Conservation (phyloP, 371 early-diverging fungal genomes). For the Lichtheimia ornata region DNA sequence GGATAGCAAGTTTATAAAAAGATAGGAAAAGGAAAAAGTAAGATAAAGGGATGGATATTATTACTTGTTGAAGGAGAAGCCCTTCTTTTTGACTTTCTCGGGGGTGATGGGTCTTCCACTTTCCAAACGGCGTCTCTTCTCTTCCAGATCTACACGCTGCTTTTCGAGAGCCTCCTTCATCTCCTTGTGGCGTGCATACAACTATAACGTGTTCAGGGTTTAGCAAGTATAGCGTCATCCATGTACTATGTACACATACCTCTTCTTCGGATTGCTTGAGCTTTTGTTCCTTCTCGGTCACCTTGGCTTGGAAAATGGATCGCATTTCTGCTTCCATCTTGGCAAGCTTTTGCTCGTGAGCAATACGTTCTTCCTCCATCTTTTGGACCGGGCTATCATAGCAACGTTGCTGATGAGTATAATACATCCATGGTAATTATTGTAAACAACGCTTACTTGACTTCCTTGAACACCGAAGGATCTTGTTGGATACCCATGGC, state of each 20-base stretch:
- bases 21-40: not conserved
- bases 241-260: slow-evolving; percentile 31
- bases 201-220: not conserved
- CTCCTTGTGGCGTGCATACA: slow-evolving; percentile 93
- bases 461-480: slow-evolving; percentile 76
- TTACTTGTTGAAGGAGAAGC: slow-evolving; percentile 70
- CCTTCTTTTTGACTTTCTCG: slow-evolving; percentile 75
- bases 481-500: slow-evolving; percentile 82
- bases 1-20: not conserved
- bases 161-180: slow-evolving; percentile 95
- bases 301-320: slow-evolving; percentile 95
- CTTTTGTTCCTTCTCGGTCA: slow-evolving; percentile 95
- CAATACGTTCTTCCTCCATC: slow-evolving; percentile 87
- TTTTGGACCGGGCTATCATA: slow-evolving; percentile 74
- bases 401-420: too few relatives aligned
- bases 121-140: slow-evolving; percentile 87
- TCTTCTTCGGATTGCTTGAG: slow-evolving; percentile 96
- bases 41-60: not conserved
- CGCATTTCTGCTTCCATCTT: slow-evolving; percentile 99
- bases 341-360: slow-evolving; percentile 92
- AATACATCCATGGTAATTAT: too few relatives aligned
- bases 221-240: not conserved
- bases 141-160: slow-evolving; percentile 89
- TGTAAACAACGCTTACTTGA: slow-evolving; percentile 50
- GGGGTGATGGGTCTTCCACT: slow-evolving; percentile 83